These are phyloP conservation scores for Fusarium sp. DNA, from an alignment of 2,329 filamentous ascomycete genomes.

Conservation along the genomic window DNA sequence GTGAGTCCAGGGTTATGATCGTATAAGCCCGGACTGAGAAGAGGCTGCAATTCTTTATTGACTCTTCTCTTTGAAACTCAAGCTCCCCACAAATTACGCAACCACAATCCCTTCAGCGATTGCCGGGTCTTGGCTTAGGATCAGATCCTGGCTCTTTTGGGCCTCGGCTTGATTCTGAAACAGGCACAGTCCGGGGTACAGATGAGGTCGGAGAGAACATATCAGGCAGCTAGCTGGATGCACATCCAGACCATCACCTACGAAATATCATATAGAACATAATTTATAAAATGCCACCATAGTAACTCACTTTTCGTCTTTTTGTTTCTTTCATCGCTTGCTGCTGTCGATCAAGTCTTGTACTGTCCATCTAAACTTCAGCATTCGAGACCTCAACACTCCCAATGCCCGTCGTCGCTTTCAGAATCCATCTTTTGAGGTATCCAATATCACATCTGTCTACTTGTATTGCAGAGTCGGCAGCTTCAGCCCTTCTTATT, in stretches of 20 bases:
- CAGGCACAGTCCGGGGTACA: slow-evolving; percentile 37
- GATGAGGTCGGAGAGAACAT: neutral
- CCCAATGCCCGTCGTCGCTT: slow-evolving; percentile 34
- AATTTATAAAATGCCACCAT: slow-evolving; percentile 8
- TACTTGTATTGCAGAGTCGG: neutral
- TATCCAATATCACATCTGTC: neutral
- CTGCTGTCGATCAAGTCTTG: slow-evolving; percentile 12
- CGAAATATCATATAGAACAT: slow-evolving; percentile 4
- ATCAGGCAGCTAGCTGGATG: slow-evolving; percentile 3
- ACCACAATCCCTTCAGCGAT: slow-evolving; percentile 17
- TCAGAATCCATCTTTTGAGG: neutral
- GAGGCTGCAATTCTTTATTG: slow-evolving; percentile 5
- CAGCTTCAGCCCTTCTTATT: neutral
- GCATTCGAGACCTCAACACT: slow-evolving; percentile 31
- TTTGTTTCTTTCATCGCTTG: neutral
- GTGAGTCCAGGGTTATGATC: neutral
- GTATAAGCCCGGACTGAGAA: neutral
- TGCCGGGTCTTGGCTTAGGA: slow-evolving; percentile 31
- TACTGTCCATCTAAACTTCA: slow-evolving; percentile 45
- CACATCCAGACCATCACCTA: slow-evolving; percentile 1
- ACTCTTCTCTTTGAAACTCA: neutral
- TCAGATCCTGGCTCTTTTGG: slow-evolving; percentile 5
- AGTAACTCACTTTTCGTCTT: neutral
- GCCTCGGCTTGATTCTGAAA: slow-evolving; percentile 33
- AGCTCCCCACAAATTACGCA: slow-evolving; percentile 27